Conservation (phyloP, 2,329 filamentous ascomycete species). For the Periconia macrospinosa region DNA sequence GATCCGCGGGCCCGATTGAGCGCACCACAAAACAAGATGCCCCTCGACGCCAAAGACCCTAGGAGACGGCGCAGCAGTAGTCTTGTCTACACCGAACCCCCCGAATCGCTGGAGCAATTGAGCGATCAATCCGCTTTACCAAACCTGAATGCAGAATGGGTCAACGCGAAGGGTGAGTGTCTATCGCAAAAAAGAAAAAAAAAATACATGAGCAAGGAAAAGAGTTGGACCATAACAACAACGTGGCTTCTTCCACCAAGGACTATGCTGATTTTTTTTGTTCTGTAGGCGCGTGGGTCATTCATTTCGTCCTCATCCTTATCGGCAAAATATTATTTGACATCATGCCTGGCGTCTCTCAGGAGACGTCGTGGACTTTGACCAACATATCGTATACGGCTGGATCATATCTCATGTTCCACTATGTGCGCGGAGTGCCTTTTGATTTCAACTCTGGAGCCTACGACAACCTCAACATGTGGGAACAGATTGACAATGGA, state of each 20-base stretch:
- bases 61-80: constrained; percentile 95
- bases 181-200: neutral
- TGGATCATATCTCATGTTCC: constrained; percentile 99
- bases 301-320: constrained; percentile 90
- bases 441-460: constrained; percentile 99
- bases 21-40: constrained; percentile 35
- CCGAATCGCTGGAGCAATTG: constrained; percentile 95
- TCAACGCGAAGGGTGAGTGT: constrained; percentile 91
- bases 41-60: constrained; percentile 57
- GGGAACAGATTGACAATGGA: constrained; percentile 99
- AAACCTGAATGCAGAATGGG: constrained; percentile 98
- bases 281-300: constrained; percentile 85
- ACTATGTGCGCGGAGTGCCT: constrained; percentile 95
- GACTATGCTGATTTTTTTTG: constrained; percentile 11
- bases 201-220: too few species aligned
- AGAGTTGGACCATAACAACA: neutral
- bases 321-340: constrained; percentile 95
- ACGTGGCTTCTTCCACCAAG: constrained; percentile 3
- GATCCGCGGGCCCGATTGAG: constrained; percentile 60
- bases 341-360: constrained; percentile 91
- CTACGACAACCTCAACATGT: constrained; percentile 99
- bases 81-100: constrained; percentile 96
- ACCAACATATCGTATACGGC: constrained; percentile 99
- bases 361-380: constrained; percentile 97
- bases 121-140: constrained; percentile 93